Evolutionary conservation across 495 filamentous ascomycete species (phyloP).

Genomic region (Annulohypoxylon stygium): DNA sequence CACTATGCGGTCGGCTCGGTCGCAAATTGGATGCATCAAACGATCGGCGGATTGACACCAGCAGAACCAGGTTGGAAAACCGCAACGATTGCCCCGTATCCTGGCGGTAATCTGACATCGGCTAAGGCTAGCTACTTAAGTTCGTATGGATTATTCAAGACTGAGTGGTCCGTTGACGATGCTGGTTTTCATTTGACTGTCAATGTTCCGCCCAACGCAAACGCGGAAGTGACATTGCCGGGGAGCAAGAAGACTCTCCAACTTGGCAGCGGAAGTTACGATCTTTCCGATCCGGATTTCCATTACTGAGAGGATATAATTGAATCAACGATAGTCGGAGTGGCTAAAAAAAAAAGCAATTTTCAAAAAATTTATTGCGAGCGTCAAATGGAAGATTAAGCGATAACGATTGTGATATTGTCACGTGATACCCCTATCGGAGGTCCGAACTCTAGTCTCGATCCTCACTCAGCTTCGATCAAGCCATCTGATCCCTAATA

Average conservation of each 20-base stretch:
- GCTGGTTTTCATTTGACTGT: slow-evolving; percentile 46
- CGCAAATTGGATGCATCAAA: slow-evolving; percentile 52
- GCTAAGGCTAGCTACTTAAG: slow-evolving; percentile 51
- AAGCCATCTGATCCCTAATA: background rate
- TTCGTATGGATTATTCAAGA: slow-evolving; percentile 44
- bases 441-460: background rate
- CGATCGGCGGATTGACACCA: slow-evolving; percentile 51
- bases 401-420: background rate
- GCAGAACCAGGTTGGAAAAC: slow-evolving; percentile 55
- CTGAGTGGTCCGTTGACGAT: slow-evolving; percentile 45
- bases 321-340: background rate
- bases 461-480: background rate
- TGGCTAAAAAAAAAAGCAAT: background rate
- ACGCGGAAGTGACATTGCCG: slow-evolving; percentile 42
- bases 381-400: background rate
- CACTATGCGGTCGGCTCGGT: slow-evolving; percentile 54
- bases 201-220: slow-evolving; percentile 50
- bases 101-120: slow-evolving; percentile 49
- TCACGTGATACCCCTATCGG: background rate
- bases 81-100: slow-evolving; percentile 45
- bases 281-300: slow-evolving; percentile 29
- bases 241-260: slow-evolving; percentile 14
- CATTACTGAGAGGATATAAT: background rate
- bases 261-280: slow-evolving; percentile 36
- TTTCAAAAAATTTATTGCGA: background rate